Percentiles rank a stretch among this genome's conserved stretches.
These are phyloP conservation scores for Microstroma glucosiphilum DNA, from an alignment of 1,284 basidiomycete species.

Conservation along the genomic window DNA sequence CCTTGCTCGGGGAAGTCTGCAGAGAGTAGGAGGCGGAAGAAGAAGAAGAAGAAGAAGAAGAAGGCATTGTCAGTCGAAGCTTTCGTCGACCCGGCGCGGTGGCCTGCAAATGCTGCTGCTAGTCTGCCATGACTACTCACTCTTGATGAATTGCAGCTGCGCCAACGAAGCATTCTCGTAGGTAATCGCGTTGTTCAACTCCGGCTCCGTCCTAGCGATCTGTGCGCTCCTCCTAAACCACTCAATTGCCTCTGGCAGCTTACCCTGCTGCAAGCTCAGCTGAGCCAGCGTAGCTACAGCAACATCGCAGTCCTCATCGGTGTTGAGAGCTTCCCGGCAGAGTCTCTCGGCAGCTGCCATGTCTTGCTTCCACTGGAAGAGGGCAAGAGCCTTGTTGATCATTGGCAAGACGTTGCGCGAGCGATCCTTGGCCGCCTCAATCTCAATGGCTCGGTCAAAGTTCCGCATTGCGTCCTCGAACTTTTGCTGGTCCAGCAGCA, in stretches of 20 bases:
- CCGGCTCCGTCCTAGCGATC: constrained; percentile 82
- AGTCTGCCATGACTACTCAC: background rate
- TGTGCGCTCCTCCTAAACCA: constrained; percentile 80
- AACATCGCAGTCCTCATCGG: constrained; percentile 86
- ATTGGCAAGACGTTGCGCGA: constrained; percentile 58
- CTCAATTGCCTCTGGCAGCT: constrained; percentile 76
- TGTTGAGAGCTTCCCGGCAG: constrained; percentile 76
- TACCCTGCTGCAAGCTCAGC: constrained; percentile 82
- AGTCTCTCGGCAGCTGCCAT: constrained; percentile 72
- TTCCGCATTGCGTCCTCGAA: constrained; percentile 88
- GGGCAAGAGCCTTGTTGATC: constrained; percentile 92
- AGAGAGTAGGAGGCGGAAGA: background rate
- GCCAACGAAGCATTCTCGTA: constrained; percentile 54
- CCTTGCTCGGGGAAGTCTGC: constrained; percentile 45
- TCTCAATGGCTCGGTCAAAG: constrained; percentile 85
- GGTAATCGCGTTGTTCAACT: constrained; percentile 80
- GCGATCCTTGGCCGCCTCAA: constrained; percentile 60
- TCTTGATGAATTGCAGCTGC: constrained; percentile 42
- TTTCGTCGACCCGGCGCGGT: too few species aligned
- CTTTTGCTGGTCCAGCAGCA: constrained; percentile 84
- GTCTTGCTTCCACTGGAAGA: constrained; percentile 96
- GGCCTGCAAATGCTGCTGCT: too few species aligned
- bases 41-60: too few species aligned
- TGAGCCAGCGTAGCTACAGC: constrained; percentile 94
- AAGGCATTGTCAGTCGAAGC: too few species aligned